Percentiles rank a stretch among this genome's conserved stretches.
Conservation (phyloP, 2,329 filamentous ascomycete species). For the Remersonia thermophila region DNA sequence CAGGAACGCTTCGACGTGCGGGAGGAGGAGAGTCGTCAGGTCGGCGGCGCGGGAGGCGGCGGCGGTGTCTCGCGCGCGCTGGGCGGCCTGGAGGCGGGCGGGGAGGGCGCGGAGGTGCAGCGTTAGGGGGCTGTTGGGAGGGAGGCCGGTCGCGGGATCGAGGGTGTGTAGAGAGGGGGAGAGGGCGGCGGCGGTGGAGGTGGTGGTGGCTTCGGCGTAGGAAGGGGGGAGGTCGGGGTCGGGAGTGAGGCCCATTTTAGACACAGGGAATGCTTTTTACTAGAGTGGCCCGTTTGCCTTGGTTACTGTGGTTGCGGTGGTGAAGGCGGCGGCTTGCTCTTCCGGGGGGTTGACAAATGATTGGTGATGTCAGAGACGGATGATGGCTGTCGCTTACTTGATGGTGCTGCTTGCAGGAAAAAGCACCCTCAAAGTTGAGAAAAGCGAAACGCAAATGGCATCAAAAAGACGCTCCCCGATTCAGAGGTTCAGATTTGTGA, state of each 20-base stretch:
- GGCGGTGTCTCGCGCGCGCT: constrained; percentile 9
- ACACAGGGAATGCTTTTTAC: too few relatives aligned
- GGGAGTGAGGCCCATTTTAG: constrained; percentile 9
- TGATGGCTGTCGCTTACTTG: too few relatives aligned
- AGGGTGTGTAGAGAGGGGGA: constrained; percentile 1
- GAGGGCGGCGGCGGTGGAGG: constrained; percentile 2
- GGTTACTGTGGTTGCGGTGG: too few relatives aligned
- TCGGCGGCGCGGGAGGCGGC: constrained; percentile 24
- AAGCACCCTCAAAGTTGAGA: too few relatives aligned
- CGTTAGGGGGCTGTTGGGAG: constrained; percentile 14
- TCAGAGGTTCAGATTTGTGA: too few relatives aligned
- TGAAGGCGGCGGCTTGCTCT: too few relatives aligned
- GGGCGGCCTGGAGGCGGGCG: constrained; percentile 9
- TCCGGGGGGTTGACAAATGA: too few relatives aligned
- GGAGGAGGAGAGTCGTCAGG: constrained; percentile 28
- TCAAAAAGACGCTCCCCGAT: too few relatives aligned
- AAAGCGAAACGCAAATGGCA: too few relatives aligned
- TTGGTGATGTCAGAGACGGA: too few relatives aligned
- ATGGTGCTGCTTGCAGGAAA: too few relatives aligned
- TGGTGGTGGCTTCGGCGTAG: constrained; percentile 14
- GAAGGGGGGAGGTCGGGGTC: constrained; percentile 13
- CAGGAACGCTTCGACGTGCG: constrained; percentile 31
- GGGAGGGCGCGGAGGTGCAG: constrained; percentile 21
- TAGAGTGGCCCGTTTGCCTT: too few relatives aligned
- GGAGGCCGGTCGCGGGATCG: constrained; percentile 1